phyloP scores from a whole-genome alignment of 495 filamentous ascomycete genomes.

The Beverwykella pulmonaria region DNA sequence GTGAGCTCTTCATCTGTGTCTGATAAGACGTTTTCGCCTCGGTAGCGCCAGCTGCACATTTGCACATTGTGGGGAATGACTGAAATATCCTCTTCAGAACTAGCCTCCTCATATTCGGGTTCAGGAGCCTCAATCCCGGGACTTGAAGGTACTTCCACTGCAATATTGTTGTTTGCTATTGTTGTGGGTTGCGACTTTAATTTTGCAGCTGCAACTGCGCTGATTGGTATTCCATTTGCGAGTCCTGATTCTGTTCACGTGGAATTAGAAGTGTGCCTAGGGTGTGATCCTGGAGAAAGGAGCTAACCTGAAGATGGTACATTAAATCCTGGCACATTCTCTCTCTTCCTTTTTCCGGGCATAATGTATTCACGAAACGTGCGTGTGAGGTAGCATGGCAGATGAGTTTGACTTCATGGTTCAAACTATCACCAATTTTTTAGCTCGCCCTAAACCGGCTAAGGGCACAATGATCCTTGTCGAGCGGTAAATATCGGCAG shows the following conservation, averaged over 20 bases:
- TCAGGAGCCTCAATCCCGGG: slow-evolving; percentile 3
- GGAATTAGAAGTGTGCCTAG: background rate
- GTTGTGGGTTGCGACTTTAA: background rate
- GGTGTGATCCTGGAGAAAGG: background rate
- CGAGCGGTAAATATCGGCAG: slow-evolving; percentile 13
- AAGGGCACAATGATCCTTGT: background rate
- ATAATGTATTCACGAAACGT: background rate
- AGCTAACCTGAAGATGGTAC: background rate
- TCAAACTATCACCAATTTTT: slow-evolving; percentile 2
- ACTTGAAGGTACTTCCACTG: background rate
- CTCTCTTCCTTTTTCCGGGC: slow-evolving; percentile 27
- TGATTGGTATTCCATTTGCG: slow-evolving; percentile 15
- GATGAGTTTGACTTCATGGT: background rate
- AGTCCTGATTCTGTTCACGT: background rate
- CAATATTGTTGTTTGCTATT: background rate
- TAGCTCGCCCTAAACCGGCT: background rate
- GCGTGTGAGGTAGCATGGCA: no score
- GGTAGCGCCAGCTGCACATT: slow-evolving; percentile 27
- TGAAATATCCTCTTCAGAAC: background rate
- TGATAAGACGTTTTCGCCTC: slow-evolving; percentile 1
- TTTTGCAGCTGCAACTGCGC: slow-evolving; percentile 33
- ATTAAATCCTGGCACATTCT: background rate
- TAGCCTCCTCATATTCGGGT: background rate
- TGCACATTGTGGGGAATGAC: background rate
- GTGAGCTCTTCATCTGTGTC: slow-evolving; percentile 8